Evolutionary conservation across 2,329 filamentous ascomycete genomes (phyloP), one percentile per base, ranked within the genome.

Genomic region (Fusarium begoniae): DNA sequence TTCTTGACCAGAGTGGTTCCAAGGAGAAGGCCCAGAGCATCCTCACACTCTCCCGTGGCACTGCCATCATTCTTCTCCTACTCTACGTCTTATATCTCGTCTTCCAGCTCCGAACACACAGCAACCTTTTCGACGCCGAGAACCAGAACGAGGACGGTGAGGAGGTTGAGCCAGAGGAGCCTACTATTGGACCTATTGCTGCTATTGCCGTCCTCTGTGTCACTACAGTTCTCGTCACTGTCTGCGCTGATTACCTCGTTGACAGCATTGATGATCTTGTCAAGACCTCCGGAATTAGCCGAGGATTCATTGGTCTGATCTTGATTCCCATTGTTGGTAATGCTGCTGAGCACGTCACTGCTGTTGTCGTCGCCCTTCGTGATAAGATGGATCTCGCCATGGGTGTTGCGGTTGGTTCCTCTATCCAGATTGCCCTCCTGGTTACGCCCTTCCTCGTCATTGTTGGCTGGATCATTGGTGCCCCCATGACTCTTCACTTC

Each of bases 371-470:
- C 32, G 93, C 93, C 1, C 86, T 91, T 72, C 92, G 94, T 81
- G 89, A 95, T 83, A 95, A 92, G 85, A 92, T 92, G 90, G 89
- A 92, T 77, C 83, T 92, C 58, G 80, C 93, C 37, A 93, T 96
- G 85, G 92, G 92, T 47, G 93, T 96, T 57, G 93, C 93, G 35
- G 93, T 96, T 78, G 93, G 93, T 51, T 94, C 92, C 67, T 94
- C 92, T 81, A 91, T 96, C 80, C 93, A 96, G 82, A 96, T 96
- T 77, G 93, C 93, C 28, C 86, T 96, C 51, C 90, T 95, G 50
- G 93, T 96, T 54, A 95, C 93, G 3, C 93, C 93, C 0, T 92
- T 93, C 83, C 85, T 96, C 60, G 93, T 96, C 61, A 90, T 96
- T 73, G 86, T 95, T 43, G 93, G 93, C 69, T 96, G 93, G 93